These are phyloP conservation scores for Ceratobasidium sp. DNA, from an alignment of 1,284 basidiomycete species.

Conservation along the genomic window DNA sequence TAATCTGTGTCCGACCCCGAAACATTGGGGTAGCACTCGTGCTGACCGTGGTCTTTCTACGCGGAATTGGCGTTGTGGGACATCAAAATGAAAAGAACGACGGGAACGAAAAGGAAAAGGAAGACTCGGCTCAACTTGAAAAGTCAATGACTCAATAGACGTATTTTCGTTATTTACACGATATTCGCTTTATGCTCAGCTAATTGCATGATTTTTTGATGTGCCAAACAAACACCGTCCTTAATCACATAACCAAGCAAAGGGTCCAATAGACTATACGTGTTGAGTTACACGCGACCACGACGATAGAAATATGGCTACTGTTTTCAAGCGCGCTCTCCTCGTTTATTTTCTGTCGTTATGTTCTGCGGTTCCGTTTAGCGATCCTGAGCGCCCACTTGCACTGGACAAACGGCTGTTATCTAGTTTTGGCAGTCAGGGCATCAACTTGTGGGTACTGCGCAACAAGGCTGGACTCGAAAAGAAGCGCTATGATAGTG, in stretches of 20 bases:
- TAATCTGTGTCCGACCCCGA: conserved; percentile 23
- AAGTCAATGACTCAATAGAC: conserved; percentile 9
- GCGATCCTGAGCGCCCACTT: conserved; percentile 6
- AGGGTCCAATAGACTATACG: background rate
- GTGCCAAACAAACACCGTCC: conserved; percentile 19
- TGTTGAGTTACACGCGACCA: conserved; percentile 18
- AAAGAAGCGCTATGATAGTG: conserved; percentile 3
- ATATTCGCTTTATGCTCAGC: conserved; percentile 1
- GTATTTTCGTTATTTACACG: background rate
- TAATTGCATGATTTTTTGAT: conserved; percentile 32
- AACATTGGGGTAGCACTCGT: conserved; percentile 61
- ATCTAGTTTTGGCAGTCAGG: conserved; percentile 48
- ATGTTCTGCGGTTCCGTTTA: conserved; percentile 5
- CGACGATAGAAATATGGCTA: background rate
- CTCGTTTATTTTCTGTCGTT: conserved; percentile 34
- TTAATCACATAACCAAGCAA: conserved; percentile 26
- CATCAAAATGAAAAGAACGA: conserved; percentile 35
- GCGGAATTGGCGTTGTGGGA: conserved; percentile 73
- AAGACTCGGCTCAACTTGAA: conserved; percentile 12
- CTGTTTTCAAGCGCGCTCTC: conserved; percentile 8
- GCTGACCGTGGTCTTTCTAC: conserved; percentile 68
- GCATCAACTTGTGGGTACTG: conserved; percentile 48
- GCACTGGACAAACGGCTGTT: conserved; percentile 3
- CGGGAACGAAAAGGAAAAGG: conserved; percentile 25
- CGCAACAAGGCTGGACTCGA: conserved; percentile 23